phyloP scores from a whole-genome alignment of 2,329 filamentous ascomycete species.

The Chrysoporthe deuterocubensis region DNA sequence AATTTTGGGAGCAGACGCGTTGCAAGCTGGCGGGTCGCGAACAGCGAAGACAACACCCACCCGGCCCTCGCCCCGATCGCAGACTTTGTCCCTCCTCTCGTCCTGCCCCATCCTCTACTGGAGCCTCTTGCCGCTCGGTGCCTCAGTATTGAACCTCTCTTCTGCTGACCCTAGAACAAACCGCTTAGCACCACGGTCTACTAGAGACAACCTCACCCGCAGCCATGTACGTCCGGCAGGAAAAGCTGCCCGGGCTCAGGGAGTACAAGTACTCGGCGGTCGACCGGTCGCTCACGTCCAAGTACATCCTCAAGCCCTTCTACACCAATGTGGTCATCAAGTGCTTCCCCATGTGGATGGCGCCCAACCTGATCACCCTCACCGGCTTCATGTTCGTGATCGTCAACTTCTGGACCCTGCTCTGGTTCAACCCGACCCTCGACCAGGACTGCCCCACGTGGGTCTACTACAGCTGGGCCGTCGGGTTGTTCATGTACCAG shows the following conservation, averaged over 20 bases:
- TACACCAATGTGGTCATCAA: constrained; percentile 95
- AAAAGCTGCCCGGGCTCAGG: constrained; percentile 84
- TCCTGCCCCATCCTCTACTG: too few relatives aligned
- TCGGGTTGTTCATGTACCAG: constrained; percentile 93
- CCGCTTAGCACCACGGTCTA: neutral
- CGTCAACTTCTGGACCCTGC: constrained; percentile 83
- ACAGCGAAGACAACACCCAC: constrained; percentile 15
- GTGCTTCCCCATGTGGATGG: constrained; percentile 95
- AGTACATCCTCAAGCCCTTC: constrained; percentile 96
- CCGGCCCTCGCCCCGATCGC: neutral
- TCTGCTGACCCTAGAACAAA: neutral
- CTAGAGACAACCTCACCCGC: constrained; percentile 33
- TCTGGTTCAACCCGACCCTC: constrained; percentile 95
- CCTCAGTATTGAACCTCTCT: neutral
- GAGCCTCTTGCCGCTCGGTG: neutral
- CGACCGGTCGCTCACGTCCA: constrained; percentile 87
- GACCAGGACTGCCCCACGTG: constrained; percentile 92
- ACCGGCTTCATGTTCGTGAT: constrained; percentile 90
- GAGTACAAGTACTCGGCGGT: constrained; percentile 95
- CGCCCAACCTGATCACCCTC: constrained; percentile 84
- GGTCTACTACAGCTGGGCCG: constrained; percentile 93
- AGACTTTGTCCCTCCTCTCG: neutral
- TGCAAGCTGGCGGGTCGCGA: constrained; percentile 13
- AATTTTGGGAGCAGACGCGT: constrained; percentile 19
- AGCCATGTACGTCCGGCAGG: constrained; percentile 90